Evolutionary conservation across 495 filamentous ascomycete species (phyloP), one percentile per base, ranked within the genome.

Genomic region (Oidiodendron maius): DNA sequence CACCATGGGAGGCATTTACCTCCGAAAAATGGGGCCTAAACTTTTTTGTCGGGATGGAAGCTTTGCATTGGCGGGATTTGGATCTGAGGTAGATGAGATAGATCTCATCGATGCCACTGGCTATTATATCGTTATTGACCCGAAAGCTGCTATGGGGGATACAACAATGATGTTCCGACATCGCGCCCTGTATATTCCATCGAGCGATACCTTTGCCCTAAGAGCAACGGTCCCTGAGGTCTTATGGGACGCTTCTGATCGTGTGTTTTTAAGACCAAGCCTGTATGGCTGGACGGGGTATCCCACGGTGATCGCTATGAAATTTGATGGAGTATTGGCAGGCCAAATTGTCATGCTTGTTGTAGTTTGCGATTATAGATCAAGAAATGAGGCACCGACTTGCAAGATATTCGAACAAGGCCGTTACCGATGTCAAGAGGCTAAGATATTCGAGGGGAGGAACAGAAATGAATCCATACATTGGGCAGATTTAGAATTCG

Each of bases 221-320:
- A 26, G 8, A 15, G 46, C 32, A 26, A 20, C 45, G 2, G 21
- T 47, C 20, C 51, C 51, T 4, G 36, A 48, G 16, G 28, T 13
- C 12, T 39, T 53, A 16, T 53, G 51, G 51, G 51, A 53, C 28
- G 37, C 37, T 17, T 24, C 32, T 12, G 25, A 53, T 26, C 24
- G 36, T 16, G 46, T 53, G 2, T 53, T 53, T 35, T 30, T 53
- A 6, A 40, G 38, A 26, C 42, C 51, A 8, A 53, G 37, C 28
- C 46, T 46, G 16, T 53, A 36, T 21, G 13, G 1, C 38, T 50
- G 46, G 51, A 36, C 15, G 4, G 45, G 36, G 32, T 53, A 53
- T 36, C 24, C 30, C 21, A 53, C 46, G 46, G 45, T 53, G 22
- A 22, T 53, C 16, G 51, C 46, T 13, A 15, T 48, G 21, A 18